phyloP scores from a whole-genome alignment of 768 basidiomycete species.

The Trametes punicea region DNA sequence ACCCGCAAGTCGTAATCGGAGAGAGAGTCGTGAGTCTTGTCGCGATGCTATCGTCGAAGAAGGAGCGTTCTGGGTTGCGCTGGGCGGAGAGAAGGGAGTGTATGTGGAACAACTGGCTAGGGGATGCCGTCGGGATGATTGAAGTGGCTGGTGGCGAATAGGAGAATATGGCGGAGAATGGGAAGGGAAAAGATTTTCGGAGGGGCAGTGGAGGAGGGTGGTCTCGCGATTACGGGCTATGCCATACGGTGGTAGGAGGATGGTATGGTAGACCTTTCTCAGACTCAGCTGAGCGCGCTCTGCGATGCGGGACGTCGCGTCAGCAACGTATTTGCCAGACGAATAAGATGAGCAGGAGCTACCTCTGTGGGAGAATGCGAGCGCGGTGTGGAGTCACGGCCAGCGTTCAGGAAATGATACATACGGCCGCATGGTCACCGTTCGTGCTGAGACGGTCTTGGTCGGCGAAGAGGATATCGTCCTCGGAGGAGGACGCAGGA shows the following conservation, averaged over 20 bases:
- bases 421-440: constrained; percentile 4
- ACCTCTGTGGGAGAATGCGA: constrained; percentile 3
- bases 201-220: neutral
- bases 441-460: constrained; percentile 8
- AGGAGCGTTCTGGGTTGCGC: constrained; percentile 2
- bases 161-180: neutral
- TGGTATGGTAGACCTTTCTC: constrained; percentile 13
- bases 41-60: too few species aligned
- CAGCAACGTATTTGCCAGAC: neutral
- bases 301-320: neutral
- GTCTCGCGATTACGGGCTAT: constrained; percentile 13
- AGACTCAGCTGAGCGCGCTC: constrained; percentile 2
- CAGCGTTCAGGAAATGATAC: constrained; percentile 15
- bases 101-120: too few species aligned
- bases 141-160: neutral
- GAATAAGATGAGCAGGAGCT: neutral
- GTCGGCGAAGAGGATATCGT: constrained; percentile 17
- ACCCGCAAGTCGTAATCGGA: neutral
- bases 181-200: neutral
- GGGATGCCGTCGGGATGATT: neutral
- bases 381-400: neutral
- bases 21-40: too few species aligned
- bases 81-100: neutral
- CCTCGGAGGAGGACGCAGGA: constrained; percentile 7
- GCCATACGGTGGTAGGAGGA: constrained; percentile 11